Evolutionary conservation across 208 protist genomes (phyloP).

Genomic region (Willaertia magna): DNA sequence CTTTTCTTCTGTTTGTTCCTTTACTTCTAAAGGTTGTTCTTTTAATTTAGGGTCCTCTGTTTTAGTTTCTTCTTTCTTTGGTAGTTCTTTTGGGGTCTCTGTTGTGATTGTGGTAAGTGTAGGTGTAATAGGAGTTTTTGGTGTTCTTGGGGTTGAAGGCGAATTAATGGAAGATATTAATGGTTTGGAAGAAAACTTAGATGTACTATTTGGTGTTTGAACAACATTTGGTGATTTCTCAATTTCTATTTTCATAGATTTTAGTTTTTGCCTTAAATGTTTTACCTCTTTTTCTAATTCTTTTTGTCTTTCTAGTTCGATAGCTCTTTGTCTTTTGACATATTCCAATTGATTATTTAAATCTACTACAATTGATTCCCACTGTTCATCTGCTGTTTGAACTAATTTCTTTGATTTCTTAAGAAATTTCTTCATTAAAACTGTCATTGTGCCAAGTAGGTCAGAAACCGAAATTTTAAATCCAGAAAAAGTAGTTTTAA

Average conservation of each 20-base stretch:
- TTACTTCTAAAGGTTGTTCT: not conserved
- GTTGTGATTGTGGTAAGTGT: not conserved
- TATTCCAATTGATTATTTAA: not conserved
- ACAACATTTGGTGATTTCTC: not conserved
- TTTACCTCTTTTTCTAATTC: constrained; percentile 7
- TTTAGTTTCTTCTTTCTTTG: not conserved
- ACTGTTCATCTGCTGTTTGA: not conserved
- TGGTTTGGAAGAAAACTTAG: not conserved
- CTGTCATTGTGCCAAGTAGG: not conserved
- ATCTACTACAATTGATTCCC: not conserved
- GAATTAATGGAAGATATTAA: not conserved
- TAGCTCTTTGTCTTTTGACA: not conserved
- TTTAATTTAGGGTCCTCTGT: not conserved
- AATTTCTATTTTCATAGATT: not conserved
- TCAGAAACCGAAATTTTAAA: constrained; percentile 1
- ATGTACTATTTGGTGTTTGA: not conserved
- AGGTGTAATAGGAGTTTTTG: not conserved
- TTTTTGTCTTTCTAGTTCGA: not conserved
- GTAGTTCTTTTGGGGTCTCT: not conserved
- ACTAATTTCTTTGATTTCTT: constrained; percentile 2
- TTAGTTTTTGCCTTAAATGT: not conserved
- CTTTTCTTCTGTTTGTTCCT: not conserved
- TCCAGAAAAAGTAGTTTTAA: not conserved
- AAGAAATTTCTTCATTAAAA: not conserved
- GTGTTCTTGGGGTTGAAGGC: not conserved